Conservation (phyloP, 1,139 yeast genomes). For the Diutina siamensis region DNA sequence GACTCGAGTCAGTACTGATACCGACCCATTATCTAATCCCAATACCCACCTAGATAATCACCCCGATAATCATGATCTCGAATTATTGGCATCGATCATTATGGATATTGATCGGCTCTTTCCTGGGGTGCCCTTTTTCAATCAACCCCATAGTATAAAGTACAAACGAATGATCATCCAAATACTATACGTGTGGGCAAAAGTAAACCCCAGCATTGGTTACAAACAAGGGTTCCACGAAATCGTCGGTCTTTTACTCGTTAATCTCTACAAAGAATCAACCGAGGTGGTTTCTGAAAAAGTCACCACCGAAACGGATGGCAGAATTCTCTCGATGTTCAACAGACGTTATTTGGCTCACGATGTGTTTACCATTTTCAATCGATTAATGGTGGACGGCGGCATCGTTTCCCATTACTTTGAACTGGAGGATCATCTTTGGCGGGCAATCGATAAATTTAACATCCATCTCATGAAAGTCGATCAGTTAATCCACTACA, state of each 20-base stretch:
- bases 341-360: conserved; percentile 28
- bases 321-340: conserved; percentile 24
- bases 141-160: conserved; percentile 11
- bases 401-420: conserved; percentile 30
- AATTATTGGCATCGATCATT: conserved; percentile 31
- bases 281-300: conserved; percentile 16
- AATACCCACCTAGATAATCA: no score
- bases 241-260: conserved; percentile 46
- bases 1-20: background rate
- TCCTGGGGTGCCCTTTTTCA: conserved; percentile 45
- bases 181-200: conserved; percentile 43
- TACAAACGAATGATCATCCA: conserved; percentile 36
- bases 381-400: conserved; percentile 26
- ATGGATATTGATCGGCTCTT: conserved; percentile 54
- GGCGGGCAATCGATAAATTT: conserved; percentile 36
- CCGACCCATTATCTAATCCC: background rate
- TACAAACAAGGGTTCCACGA: conserved; percentile 70
- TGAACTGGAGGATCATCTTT: conserved; percentile 28
- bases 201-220: conserved; percentile 38
- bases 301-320: conserved; percentile 20
- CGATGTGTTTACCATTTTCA: conserved; percentile 37
- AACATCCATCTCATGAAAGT: conserved; percentile 35
- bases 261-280: conserved; percentile 35
- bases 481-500: conserved; percentile 35
- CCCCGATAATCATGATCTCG: conserved; percentile 6